Evolutionary conservation across 257 asterid species (phyloP).

Genomic region (Solanum medicagineum): DNA sequence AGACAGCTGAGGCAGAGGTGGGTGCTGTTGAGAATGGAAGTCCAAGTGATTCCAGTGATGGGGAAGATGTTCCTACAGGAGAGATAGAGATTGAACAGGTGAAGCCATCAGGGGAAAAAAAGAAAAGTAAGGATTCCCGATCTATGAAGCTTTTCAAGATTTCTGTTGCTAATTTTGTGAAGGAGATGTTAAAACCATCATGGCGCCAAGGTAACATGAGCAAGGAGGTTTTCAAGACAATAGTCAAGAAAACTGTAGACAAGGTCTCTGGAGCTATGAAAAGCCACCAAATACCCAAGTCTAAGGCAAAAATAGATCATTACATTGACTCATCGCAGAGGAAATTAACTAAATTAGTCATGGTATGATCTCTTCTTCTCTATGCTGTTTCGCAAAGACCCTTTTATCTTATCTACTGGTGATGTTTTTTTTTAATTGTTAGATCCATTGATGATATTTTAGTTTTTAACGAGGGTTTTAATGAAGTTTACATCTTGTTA

Average conservation of each 20-base stretch:
- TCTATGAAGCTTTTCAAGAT: conserved; percentile 56
- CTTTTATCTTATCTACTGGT: background rate
- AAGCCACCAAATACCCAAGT: conserved; percentile 71
- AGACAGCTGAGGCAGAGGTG: conserved; percentile 76
- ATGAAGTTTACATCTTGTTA: background rate
- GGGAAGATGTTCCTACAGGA: conserved; percentile 33
- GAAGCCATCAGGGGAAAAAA: conserved; percentile 45
- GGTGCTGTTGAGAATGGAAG: conserved; percentile 61
- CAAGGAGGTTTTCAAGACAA: conserved; percentile 97
- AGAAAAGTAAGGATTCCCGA: conserved; percentile 53
- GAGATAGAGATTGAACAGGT: conserved; percentile 75
- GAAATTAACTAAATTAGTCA: conserved; percentile 87
- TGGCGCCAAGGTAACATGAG: conserved; percentile 99
- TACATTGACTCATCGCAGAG: conserved; percentile 83
- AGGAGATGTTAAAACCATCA: conserved; percentile 90
- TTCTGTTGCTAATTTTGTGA: conserved; percentile 82
- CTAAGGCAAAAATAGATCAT: conserved; percentile 71
- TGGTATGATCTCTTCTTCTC: conserved; percentile 47
- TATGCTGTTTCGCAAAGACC: background rate
- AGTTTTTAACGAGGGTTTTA: background rate
- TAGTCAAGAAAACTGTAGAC: conserved; percentile 98
- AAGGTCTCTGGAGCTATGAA: conserved; percentile 95
- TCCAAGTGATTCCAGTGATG: conserved; percentile 46
- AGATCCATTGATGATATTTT: background rate
- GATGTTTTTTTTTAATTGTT: background rate